Base-by-base conservation (phyloP, 2,329 filamentous ascomycete genomes). In the Colletotrichum lini region DNA sequence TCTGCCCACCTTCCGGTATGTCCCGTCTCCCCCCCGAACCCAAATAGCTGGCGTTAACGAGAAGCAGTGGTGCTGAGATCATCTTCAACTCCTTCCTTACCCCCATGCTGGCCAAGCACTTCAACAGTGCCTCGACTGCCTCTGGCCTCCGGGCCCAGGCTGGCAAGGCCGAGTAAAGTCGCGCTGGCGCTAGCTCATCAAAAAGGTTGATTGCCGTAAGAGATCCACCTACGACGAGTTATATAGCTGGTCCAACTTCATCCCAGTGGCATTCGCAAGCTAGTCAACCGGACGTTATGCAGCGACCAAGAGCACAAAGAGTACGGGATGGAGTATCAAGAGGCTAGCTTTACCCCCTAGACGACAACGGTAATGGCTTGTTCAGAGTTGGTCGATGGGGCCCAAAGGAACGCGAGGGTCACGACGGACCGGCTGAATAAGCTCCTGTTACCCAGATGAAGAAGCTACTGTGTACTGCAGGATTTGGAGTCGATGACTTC, bases 1-100 rank as follows among this genome's bases (percentile, higher is more conserved):
- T 78, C 94, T 99, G 79, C 96, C 96, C 83, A 90, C 94, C 84
- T 98, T 97, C 88, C 88, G 88, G 96, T 98, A 92, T 82, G 92
- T 86, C 53, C n/a, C 35, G 52, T n/a, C 35, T 63, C 21, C 30
- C 47, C 10, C 54, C 58, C 44, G 21, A 35, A 35, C 26, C 44
- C 35, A n/a, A 18, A 15, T 45, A 6, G 74, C 38, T 61, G 54
- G 44, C 47, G 67, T 74, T 78, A 38, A 80, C 74, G 21, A 35
- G 47, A 49, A 75, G 60, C 74, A 98, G 96, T 82, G 96, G 96
- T 81, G 96, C 96, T 79, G 95, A 98, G 84, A 86, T 98, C 80
- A 89, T 99, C 86, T 99, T 98, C 94, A 93, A 94, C 84, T 98
- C 95, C 74, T 94, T 98, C 90, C 85, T 99, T 82, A 91, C 94